Conservation (phyloP, 129 eudicot species). For the Artemisia tridentata region DNA sequence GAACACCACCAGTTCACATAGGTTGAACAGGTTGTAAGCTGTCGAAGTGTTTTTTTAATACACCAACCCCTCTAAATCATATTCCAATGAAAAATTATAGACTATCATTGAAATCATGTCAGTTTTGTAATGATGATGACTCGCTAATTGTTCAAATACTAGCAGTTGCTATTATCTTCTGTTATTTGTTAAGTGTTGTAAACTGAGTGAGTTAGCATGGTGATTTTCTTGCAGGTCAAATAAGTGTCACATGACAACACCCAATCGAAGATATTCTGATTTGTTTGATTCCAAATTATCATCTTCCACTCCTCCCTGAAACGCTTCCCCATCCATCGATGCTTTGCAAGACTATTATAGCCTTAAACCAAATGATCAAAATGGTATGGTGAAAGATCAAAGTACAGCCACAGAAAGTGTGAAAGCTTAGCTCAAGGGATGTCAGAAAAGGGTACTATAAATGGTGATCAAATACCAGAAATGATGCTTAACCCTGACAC, state of each 20-base stretch:
- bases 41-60: too few relatives aligned
- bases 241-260: slow-evolving; percentile 51
- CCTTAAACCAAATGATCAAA: slow-evolving; percentile 42
- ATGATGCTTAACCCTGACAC: slow-evolving; percentile 66
- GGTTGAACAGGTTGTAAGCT: too few relatives aligned
- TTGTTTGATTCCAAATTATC: slow-evolving; percentile 61
- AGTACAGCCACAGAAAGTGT: slow-evolving; percentile 44
- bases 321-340: slow-evolving; percentile 70
- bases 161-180: too few relatives aligned
- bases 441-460: slow-evolving; percentile 20
- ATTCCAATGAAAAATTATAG: too few relatives aligned
- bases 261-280: slow-evolving; percentile 55
- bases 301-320: slow-evolving; percentile 40
- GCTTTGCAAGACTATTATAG: slow-evolving; percentile 70
- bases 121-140: too few relatives aligned
- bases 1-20: too few relatives aligned
- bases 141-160: too few relatives aligned
- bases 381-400: slow-evolving; percentile 39
- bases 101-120: not conserved
- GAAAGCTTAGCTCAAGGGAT: slow-evolving; percentile 59
- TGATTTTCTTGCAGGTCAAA: slow-evolving; percentile 40
- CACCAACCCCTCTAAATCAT: too few relatives aligned
- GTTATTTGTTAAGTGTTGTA: not conserved
- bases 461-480: slow-evolving; percentile 45
- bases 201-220: slow-evolving; percentile 12